Base-by-base conservation (phyloP, 306 rosid genomes). In the Vigna mungo region DNA sequence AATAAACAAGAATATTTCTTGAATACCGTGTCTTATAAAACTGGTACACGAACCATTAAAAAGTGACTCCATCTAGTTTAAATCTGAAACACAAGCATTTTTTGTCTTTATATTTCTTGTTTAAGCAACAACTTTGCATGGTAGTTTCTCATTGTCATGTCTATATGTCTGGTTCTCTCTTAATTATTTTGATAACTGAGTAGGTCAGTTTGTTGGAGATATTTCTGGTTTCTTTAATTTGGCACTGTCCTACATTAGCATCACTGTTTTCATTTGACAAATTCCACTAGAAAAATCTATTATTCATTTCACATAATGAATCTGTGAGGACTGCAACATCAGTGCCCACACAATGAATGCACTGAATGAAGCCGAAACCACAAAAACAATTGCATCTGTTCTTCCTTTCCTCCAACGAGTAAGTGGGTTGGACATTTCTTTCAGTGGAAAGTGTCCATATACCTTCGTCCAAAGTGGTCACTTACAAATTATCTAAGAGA, bases 281-380 rank as follows among this genome's bases (percentile, higher is more conserved):
- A 52, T 23, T 73, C 78, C 43, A 43, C 44, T 56, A 53, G 2
- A 66, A 39, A 39, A 2, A 37, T 4, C 9, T 64, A 64, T 23
- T 23, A 23, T 23, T 25, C 27, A 25, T 25, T 25, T 25, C 0
- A 25, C 3, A 25, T 25, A 25, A 25, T 25, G 72, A 66, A 66
- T 21, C 30, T 17, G 52, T 39, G 32, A 9, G 8, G 4, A 41
- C 23, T 67, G 72, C 51, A 67, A 13, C 34, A 21, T 67, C 20
- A 67, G 39, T 67, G 72, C 39, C 0, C 54, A 67, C 9, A 21
- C 54, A 67, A 23, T n/a, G 17, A 67, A 44, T 67, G 72, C 72
- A 44, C 39, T 46, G 1, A 66, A n/a, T 43, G 18, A n/a, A 43
- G 34, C 18, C 18, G 6, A 39, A 9, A 60, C 67, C 71, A 65